Evolutionary conservation across 371 early-diverging fungal species (phyloP), one percentile per base, ranked within the genome.

Genomic region (Blakeslea trispora): DNA sequence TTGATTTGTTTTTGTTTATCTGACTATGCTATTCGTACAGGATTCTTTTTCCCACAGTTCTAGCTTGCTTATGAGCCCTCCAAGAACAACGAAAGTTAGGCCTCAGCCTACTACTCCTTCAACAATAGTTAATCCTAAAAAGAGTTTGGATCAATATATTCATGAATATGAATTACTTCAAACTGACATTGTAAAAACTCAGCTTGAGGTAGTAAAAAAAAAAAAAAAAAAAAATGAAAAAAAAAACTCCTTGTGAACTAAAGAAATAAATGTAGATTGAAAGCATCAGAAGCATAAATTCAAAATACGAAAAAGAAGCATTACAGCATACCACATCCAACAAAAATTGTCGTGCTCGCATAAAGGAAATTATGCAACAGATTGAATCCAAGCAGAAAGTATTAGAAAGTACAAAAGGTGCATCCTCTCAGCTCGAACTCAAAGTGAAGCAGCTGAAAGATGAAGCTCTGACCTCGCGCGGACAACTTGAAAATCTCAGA

Each of bases 371-470:
- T 10, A 75, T 78, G 72, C 61, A 71, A 15, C 45, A 64, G 7
- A 42, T 78, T 5, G 79, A 78, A 46, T 64, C 63, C 1, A 78
- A 78, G 42, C 75, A 78, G 51, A 61, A 71, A 41, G 17, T 63
- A n/a, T 46, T 78, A 13, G 70, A 78, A 31, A 48, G 51, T n/a
- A 78, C 79, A 18, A 75, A 75, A 43, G 53, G 49, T 13, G 56
- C 66, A 15, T 73, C 79, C 0, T 55, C 55, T 14, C 55, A 63
- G 34, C 68, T 75, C 28, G 79, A 78, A 52, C 43, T 61, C 6
- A 63, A 71, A 50, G 79, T 78, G 0, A 78, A 78, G 35, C 66
- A 63, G 37, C 41, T 78, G 34, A 71, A 71, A 50, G 72, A 78
- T 11, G 75, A 78, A 61, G 79, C 79, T 5, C 35, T 78, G 6